Evolutionary conservation across 306 rosid genomes (phyloP), one percentile per base, ranked within the genome.

Genomic region (Luffa acutangula): DNA sequence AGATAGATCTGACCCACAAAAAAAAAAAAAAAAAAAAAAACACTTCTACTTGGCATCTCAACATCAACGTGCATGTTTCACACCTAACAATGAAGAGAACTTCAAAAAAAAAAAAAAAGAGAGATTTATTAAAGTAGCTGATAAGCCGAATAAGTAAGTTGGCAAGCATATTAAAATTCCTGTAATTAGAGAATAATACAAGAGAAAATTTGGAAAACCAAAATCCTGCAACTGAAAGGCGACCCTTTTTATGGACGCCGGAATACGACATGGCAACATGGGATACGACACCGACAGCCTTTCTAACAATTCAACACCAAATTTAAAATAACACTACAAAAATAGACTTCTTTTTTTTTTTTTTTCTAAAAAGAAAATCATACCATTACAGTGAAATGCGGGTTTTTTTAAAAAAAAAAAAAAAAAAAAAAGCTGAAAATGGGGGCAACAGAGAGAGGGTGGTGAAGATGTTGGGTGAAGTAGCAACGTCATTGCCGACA

Each of bases 281-380:
- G 17, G 36, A 69, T 42, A 66, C 73, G 73, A 66, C 73, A 66
- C 73, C 73, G 31, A 66, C 73, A 39, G 2, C 73, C 73, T 66
- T 66, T 66, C 73, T 7, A 66, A 66, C 73, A 66, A 66, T 4
- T 62, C 15, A 12, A 11, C 18, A 65, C 69, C 12, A 45, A 45
- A 45, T 45, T 45, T 7, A 31, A 62, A 60, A 60, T 36, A 65
- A 15, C 39, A 52, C n/a, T 52, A 60, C 7, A 60, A 60, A 60
- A 31, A 36, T 36, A 6, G 21, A 63, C 45, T 21, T 0, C 5
- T 2, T 54, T 54, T 54, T 54, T 25, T 25, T 25, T 25, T 0
- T 25, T 25, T 25, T 25, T 25, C 31, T 25, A 25, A 25, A 25
- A 25, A 25, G 31, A 25, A 25, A 25, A 25, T 25, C 31, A 25